Evolutionary conservation across 1,284 basidiomycete genomes (phyloP).

Genomic region (Hymenochaete sp.): DNA sequence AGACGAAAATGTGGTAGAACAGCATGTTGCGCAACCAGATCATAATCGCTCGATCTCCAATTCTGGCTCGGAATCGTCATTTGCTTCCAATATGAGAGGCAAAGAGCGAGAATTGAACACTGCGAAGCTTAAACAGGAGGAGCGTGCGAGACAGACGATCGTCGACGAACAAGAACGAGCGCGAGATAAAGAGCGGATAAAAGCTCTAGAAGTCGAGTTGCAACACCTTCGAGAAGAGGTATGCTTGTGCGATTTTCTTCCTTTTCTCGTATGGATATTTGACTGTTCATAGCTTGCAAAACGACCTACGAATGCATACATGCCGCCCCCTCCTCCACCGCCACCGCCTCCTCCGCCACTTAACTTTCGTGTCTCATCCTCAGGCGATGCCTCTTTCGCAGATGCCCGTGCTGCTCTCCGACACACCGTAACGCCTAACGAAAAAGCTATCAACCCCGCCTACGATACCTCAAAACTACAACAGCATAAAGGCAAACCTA

Average conservation of each 20-base stretch:
- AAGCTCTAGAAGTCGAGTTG: conserved; percentile 59
- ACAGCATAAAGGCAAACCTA: conserved; percentile 49
- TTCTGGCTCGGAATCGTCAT: conserved; percentile 1
- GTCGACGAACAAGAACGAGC: conserved; percentile 36
- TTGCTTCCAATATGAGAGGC: conserved; percentile 32
- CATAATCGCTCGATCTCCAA: neutral
- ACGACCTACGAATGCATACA: conserved; percentile 25
- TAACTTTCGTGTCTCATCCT: conserved; percentile 10
- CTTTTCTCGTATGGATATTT: conserved; percentile 7
- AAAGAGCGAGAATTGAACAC: conserved; percentile 52
- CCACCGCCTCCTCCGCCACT: conserved; percentile 37
- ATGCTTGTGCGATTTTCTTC: conserved; percentile 17
- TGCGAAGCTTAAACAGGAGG: conserved; percentile 35
- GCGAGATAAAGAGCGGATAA: conserved; percentile 55
- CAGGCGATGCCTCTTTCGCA: conserved; percentile 27
- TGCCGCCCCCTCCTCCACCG: conserved; percentile 20
- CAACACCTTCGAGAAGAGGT: conserved; percentile 55
- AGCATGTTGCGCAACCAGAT: neutral
- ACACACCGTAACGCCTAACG: conserved; percentile 45
- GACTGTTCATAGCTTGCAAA: conserved; percentile 38
- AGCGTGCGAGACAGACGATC: conserved; percentile 27
- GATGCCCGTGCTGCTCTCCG: conserved; percentile 56
- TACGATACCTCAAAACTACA: conserved; percentile 27
- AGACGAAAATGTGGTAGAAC: no score
- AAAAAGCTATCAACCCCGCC: conserved; percentile 53